A percentile compares a stretch with the other conserved stretches of the same genome.
Conservation (phyloP, 163 green algal species). For the Trebouxiophyceae sp. region DNA sequence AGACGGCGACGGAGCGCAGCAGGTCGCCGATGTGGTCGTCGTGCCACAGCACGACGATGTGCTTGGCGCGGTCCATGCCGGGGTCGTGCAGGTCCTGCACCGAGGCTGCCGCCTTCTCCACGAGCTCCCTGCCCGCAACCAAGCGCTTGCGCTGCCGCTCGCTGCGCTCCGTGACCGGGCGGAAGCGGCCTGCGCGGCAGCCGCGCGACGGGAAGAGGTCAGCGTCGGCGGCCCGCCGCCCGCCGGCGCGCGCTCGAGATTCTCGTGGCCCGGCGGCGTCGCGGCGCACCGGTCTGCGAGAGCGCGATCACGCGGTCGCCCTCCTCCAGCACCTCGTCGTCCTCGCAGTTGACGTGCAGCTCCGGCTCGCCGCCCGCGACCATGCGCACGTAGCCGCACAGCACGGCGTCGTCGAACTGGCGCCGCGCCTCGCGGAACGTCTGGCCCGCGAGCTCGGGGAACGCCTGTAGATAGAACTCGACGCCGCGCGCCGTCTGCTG, state of each 20-base stretch:
- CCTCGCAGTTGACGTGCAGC: conserved; percentile 15
- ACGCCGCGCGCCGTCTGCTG: conserved; percentile 24
- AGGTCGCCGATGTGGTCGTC: conserved; percentile 18
- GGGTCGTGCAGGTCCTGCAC: neutral
- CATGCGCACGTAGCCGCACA: conserved; percentile 2
- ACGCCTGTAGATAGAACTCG: conserved; percentile 26
- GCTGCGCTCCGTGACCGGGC: neutral
- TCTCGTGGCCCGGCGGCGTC: too few relatives aligned
- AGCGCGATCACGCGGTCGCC: conserved; percentile 15
- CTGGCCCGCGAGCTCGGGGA: conserved; percentile 16
- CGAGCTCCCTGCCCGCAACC: neutral
- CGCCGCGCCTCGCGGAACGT: conserved; percentile 12
- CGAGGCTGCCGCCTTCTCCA: neutral
- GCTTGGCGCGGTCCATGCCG: conserved; percentile 6
- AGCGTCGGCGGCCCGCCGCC: too few relatives aligned
- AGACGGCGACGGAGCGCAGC: conserved; percentile 13
- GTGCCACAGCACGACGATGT: conserved; percentile 17
- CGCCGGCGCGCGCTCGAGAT: too few relatives aligned
- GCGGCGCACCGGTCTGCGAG: conserved; percentile 14
- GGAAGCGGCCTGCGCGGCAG: neutral
- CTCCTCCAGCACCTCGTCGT: conserved; percentile 5
- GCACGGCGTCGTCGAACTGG: conserved; percentile 3
- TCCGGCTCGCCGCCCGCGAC: neutral
- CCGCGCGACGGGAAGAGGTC: too few relatives aligned
- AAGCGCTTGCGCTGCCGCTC: neutral